Evolutionary conservation across 1,284 basidiomycete genomes (phyloP).

Genomic region (Cutaneotrichosporon cyanovorans): DNA sequence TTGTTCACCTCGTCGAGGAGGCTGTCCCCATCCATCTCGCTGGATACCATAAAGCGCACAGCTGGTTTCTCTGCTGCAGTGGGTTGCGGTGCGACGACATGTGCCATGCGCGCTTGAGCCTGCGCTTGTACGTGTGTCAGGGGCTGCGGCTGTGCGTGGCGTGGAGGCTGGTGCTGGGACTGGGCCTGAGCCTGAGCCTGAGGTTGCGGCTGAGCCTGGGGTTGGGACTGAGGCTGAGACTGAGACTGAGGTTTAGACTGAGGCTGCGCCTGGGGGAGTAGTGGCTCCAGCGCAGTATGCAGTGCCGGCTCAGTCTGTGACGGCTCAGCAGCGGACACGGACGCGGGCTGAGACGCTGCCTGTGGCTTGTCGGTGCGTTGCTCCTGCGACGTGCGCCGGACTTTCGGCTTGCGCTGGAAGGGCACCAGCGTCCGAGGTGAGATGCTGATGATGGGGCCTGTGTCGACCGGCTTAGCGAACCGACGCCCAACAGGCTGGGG

Average conservation of each 20-base stretch:
- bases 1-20: constrained; percentile 45
- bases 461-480: constrained; percentile 22
- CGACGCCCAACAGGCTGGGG: constrained; percentile 27
- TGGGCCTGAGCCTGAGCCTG: neutral
- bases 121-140: too few relatives aligned
- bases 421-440: constrained; percentile 26
- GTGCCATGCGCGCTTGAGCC: too few relatives aligned
- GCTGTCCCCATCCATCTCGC: constrained; percentile 44
- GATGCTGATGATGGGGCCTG: constrained; percentile 31
- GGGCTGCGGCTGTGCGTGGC: neutral
- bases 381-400: constrained; percentile 4
- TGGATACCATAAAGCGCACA: constrained; percentile 43
- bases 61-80: constrained; percentile 7
- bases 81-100: too few relatives aligned
- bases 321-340: neutral
- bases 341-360: neutral
- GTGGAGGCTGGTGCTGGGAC: neutral
- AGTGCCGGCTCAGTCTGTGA: neutral
- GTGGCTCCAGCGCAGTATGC: neutral
- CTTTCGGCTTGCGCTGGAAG: constrained; percentile 34
- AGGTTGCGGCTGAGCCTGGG: too few relatives aligned
- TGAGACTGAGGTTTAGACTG: neutral
- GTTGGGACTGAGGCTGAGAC: too few relatives aligned
- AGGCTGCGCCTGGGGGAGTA: neutral
- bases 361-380: neutral